These are phyloP conservation scores for Hanseniaspora taiwanica DNA, from an alignment of 805 yeast genomes.

Conservation along the genomic window DNA sequence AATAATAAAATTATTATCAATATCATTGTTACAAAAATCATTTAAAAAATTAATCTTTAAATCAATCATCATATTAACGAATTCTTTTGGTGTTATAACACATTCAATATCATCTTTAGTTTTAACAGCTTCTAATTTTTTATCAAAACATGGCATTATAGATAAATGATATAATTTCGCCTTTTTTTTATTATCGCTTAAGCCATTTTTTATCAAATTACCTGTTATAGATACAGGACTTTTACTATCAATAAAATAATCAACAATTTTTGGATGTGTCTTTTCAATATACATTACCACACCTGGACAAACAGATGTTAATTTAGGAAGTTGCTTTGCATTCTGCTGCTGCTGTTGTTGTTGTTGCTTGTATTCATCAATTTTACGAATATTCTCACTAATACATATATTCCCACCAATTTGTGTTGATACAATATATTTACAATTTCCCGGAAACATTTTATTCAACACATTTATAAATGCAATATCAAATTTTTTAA, in stretches of 20 bases:
- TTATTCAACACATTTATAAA: constrained; percentile 35
- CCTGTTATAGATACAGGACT: constrained; percentile 96
- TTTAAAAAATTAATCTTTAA: constrained; percentile 32
- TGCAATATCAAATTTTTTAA: constrained; percentile 51
- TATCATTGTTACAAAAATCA: no score
- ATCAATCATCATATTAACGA: constrained; percentile 57
- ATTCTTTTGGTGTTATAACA: constrained; percentile 83
- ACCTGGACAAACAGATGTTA: constrained; percentile 84
- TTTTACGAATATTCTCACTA: constrained; percentile 33
- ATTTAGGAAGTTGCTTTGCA: constrained; percentile 38
- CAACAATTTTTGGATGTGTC: constrained; percentile 77
- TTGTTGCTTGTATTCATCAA: no score
- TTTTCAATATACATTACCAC: constrained; percentile 94
- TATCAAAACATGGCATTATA: constrained; percentile 95
- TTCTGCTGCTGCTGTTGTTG: no score
- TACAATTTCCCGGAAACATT: constrained; percentile 33
- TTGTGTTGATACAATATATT: constrained; percentile 71
- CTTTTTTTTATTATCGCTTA: constrained; percentile 29
- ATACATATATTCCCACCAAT: constrained; percentile 63
- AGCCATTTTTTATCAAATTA: constrained; percentile 29
- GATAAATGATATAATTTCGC: constrained; percentile 61
- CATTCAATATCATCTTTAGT: constrained; percentile 73
- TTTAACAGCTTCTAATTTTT: constrained; percentile 92
- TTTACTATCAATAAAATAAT: constrained; percentile 57
- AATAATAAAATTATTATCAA: no score